Evolutionary conservation across 2,329 filamentous ascomycete genomes (phyloP), one percentile per base, ranked within the genome.

Genomic region (Aspergillus oerlinghausenensis): DNA sequence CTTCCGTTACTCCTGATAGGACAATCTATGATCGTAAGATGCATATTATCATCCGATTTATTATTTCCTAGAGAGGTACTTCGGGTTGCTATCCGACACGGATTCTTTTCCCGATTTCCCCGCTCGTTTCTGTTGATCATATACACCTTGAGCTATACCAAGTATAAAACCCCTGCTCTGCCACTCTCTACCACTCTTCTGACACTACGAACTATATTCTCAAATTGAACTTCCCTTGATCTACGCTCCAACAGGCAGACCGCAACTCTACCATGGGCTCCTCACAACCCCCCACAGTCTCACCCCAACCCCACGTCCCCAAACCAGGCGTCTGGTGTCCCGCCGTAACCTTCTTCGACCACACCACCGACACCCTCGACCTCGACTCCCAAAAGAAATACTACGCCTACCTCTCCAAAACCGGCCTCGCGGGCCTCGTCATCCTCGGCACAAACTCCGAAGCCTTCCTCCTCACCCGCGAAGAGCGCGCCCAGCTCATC

Each of bases 401-500:
- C 72, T 83, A 77, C 66, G 58, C 73, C 25, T 80, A 84, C 63
- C 77, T 84, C 17, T 77, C 81, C 9, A 69, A 66, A 35, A 79
- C 79, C 1, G 79, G 80, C 3, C 74, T 84, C 3, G 73, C 77
- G 0, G 82, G 82, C 4, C 74, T 84, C 21, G 79, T 83, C 28
- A 77, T 82, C 52, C 75, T 83, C 48, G 82, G 81, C 48, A 83
- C 81, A 40, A 83, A 83, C 66, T 79, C 81, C 3, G 82, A 84
- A 65, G 77, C 81, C 11, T 82, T 83, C 67, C 78, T 84, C 10
- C 69, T 84, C 45, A 84, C 82, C 11, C 81, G 82, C n/a, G 79
- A 84, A 61, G 84, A 87, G 70, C 79, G 84, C 55, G 74, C 74
- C 50, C 74, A 77, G 43, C 78, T 88, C n/a, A 77, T 89, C 25